Evolutionary conservation across 2,329 filamentous ascomycete species (phyloP).

Genomic region (Cytospora mali): DNA sequence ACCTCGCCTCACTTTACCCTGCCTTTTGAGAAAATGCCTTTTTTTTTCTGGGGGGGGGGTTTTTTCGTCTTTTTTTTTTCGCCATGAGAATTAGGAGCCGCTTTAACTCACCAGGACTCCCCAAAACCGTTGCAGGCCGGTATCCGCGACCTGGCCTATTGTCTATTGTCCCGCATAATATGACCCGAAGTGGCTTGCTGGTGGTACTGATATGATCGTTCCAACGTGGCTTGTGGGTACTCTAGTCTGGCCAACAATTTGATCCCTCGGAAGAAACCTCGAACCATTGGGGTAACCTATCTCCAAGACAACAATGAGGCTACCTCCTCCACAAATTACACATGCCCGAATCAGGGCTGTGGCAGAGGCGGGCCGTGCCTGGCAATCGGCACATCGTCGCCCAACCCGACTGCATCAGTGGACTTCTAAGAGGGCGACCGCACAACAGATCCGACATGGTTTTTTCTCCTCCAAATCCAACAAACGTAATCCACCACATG

Average conservation of each 20-base stretch:
- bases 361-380: background rate
- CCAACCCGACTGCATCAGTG: constrained; percentile 12
- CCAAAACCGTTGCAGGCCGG: background rate
- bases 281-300: background rate
- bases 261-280: background rate
- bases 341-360: background rate
- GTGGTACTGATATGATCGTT: background rate
- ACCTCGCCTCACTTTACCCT: background rate
- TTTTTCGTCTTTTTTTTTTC: too few species aligned
- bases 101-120: background rate
- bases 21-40: background rate
- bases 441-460: constrained; percentile 28
- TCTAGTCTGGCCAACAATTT: constrained; percentile 12
- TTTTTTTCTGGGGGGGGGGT: too few species aligned
- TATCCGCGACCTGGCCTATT: background rate
- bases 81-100: background rate
- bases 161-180: background rate
- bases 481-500: constrained; percentile 21
- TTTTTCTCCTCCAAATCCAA: constrained; percentile 30
- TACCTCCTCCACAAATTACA: constrained; percentile 11
- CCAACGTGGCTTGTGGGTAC: constrained; percentile 16
- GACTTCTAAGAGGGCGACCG: constrained; percentile 4
- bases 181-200: background rate
- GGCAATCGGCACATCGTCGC: constrained; percentile 1
- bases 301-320: constrained; percentile 13